phyloP scores from a whole-genome alignment of 23 red algal genomes.

The Gracilaria caudata region DNA sequence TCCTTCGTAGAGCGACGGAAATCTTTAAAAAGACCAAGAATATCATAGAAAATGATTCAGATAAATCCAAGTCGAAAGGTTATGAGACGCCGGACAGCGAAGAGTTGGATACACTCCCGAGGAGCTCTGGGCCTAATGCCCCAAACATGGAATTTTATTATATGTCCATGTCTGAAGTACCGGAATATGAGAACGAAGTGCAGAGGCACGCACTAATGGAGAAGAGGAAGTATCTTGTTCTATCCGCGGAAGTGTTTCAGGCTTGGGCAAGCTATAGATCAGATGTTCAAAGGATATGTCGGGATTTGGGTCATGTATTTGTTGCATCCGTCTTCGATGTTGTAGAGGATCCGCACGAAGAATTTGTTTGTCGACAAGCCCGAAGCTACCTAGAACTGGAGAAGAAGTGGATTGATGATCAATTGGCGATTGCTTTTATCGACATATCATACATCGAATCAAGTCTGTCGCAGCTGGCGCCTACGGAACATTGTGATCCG shows the following conservation, averaged over 20 bases:
- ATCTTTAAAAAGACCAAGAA: constrained; percentile 1
- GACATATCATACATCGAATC: constrained; percentile 49
- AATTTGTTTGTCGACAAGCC: neutral
- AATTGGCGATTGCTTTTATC: constrained; percentile 41
- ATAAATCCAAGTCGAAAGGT: neutral
- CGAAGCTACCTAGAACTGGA: constrained; percentile 22
- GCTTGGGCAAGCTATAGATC: constrained; percentile 10
- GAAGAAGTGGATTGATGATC: constrained; percentile 64
- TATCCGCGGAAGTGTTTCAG: constrained; percentile 44
- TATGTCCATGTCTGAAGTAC: neutral
- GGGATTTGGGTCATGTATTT: constrained; percentile 3
- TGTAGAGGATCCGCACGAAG: constrained; percentile 1
- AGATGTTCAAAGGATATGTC: constrained; percentile 20
- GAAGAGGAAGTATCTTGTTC: constrained; percentile 21
- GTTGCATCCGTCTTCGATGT: neutral
- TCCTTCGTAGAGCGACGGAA: neutral
- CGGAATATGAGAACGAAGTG: constrained; percentile 13
- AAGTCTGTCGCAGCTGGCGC: constrained; percentile 22
- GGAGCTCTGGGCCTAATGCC: neutral
- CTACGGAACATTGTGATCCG: constrained; percentile 30
- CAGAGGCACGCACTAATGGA: neutral
- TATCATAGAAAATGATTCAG: neutral
- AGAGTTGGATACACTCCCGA: neutral
- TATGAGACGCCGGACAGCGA: neutral
- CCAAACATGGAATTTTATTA: neutral